These are phyloP conservation scores for Cryphonectria japonica DNA, from an alignment of 2,329 filamentous ascomycete genomes.

Conservation along the genomic window DNA sequence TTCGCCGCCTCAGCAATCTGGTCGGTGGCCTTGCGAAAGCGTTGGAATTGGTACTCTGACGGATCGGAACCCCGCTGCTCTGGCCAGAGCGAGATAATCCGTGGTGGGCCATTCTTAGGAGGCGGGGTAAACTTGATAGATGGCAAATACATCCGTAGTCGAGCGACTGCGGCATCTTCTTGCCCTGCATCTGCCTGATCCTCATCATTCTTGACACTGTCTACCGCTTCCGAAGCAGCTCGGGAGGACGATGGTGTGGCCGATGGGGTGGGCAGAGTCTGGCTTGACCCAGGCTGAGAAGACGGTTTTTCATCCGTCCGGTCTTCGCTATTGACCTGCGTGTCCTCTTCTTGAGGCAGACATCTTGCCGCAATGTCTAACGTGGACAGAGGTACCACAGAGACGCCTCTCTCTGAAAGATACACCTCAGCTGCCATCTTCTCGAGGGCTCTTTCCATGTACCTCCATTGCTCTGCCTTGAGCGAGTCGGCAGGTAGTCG, in stretches of 20 bases:
- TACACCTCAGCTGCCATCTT: conserved; percentile 27
- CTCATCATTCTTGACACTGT: conserved; percentile 16
- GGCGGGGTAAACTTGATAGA: conserved; percentile 37
- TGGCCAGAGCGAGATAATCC: conserved; percentile 42
- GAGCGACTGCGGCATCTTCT: conserved; percentile 39
- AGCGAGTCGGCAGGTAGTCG: conserved; percentile 21
- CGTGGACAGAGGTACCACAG: conserved; percentile 10
- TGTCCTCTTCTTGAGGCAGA: not conserved
- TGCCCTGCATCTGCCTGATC: conserved; percentile 21
- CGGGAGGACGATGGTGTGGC: conserved; percentile 25
- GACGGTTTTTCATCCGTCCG: not conserved
- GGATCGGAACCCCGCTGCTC: conserved; percentile 41
- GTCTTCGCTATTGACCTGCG: not conserved
- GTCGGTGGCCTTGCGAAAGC: conserved; percentile 13
- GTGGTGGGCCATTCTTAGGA: conserved; percentile 32
- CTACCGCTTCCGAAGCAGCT: conserved; percentile 24
- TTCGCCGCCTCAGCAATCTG: conserved; percentile 12
- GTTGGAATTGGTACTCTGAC: conserved; percentile 37
- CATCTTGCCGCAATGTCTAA: conserved; percentile 18
- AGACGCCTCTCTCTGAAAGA: conserved; percentile 22
- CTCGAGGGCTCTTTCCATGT: conserved; percentile 25
- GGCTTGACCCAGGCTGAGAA: conserved; percentile 20
- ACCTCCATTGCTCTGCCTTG: conserved; percentile 21
- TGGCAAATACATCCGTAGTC: conserved; percentile 41
- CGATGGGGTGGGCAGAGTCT: conserved; percentile 23